Conservation (phyloP, 2,329 filamentous ascomycete genomes). For the Trichoderma breve region DNA sequence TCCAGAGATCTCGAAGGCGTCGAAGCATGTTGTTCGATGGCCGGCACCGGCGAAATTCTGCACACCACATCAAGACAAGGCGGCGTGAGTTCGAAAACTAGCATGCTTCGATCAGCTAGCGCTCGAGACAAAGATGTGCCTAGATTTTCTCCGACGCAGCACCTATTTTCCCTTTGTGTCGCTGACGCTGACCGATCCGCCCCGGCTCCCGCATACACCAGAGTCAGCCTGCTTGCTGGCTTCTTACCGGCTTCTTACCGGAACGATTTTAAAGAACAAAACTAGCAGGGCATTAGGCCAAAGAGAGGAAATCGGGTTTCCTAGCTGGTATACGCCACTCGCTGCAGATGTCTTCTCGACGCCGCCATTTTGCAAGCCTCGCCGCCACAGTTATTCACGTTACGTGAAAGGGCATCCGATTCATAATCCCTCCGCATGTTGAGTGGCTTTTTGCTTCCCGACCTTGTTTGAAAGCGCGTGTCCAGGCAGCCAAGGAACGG, state of each 20-base stretch:
- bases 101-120: conserved; percentile 11
- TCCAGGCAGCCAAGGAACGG: not conserved
- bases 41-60: not conserved
- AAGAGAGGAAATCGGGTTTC: conserved; percentile 13
- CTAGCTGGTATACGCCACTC: conserved; percentile 6
- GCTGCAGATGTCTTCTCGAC: not conserved
- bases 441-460: not conserved
- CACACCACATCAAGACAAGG: not conserved
- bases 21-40: not conserved
- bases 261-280: not conserved
- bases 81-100: not conserved
- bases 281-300: not conserved
- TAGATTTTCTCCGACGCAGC: not conserved
- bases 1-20: not conserved
- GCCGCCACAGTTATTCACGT: not conserved
- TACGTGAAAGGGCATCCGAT: not conserved
- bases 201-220: not conserved
- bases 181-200: not conserved
- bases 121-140: not conserved
- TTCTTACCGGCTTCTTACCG: not conserved
- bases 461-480: not conserved
- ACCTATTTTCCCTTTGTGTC: not conserved
- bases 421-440: not conserved
- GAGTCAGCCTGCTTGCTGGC: not conserved
- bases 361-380: not conserved